These are phyloP conservation scores for Xylaria telfairii DNA, from an alignment of 495 filamentous ascomycete species.

Conservation along the genomic window DNA sequence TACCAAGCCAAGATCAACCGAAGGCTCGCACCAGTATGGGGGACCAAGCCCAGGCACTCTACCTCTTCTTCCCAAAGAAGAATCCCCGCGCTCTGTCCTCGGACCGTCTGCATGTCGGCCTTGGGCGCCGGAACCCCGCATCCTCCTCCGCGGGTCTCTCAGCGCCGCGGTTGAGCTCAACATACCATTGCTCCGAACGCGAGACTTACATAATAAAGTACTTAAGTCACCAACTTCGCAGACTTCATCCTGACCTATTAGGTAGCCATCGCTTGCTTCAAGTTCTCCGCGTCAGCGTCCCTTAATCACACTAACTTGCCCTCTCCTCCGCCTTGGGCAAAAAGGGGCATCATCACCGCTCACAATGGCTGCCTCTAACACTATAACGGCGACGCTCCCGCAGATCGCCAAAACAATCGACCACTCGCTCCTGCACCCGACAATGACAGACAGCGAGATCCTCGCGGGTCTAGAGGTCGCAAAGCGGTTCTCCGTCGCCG, in stretches of 20 bases:
- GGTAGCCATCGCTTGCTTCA: background rate
- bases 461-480: slow-evolving; percentile 54
- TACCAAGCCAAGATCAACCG: background rate
- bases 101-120: background rate
- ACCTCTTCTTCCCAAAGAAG: no score
- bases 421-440: slow-evolving; percentile 67
- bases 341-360: background rate
- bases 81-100: background rate
- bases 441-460: slow-evolving; percentile 62
- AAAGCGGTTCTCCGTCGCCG: slow-evolving; percentile 55
- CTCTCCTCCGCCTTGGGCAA: background rate
- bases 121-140: slow-evolving; percentile 4
- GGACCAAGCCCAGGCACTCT: background rate
- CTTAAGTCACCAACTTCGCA: background rate
- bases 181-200: background rate
- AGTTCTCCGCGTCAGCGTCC: background rate
- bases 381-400: slow-evolving; percentile 56
- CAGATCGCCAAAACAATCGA: slow-evolving; percentile 65
- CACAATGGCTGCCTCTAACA: slow-evolving; percentile 34
- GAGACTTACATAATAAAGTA: background rate
- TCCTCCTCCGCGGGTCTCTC: background rate
- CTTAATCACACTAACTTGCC: background rate
- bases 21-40: background rate
- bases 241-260: background rate
- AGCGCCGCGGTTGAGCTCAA: background rate